phyloP scores from a whole-genome alignment of 202 grass and related monocot species.

The Carex sylvatica region DNA sequence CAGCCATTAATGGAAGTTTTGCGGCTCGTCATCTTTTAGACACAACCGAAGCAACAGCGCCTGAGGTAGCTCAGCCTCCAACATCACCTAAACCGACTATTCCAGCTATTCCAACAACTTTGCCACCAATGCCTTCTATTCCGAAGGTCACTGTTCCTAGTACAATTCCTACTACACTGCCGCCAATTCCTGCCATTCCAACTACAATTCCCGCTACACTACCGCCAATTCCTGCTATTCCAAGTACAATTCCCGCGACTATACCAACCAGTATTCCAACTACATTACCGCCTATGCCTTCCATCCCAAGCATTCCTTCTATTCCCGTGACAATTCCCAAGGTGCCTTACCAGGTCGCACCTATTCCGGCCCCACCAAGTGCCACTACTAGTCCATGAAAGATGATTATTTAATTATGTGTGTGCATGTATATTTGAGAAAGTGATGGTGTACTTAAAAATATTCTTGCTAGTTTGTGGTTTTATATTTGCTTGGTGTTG shows the following conservation, averaged over 20 bases:
- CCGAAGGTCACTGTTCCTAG: neutral
- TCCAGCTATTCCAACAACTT: neutral
- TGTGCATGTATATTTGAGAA: neutral
- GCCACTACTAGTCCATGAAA: constrained; percentile 56
- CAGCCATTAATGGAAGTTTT: neutral
- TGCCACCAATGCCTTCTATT: neutral
- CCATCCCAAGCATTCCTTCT: constrained; percentile 33
- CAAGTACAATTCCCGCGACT: constrained; percentile 9
- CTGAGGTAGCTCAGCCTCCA: neutral
- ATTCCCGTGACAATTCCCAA: constrained; percentile 23
- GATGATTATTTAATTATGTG: constrained; percentile 18
- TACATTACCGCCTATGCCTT: constrained; percentile 53
- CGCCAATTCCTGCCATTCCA: neutral
- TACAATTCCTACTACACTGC: constrained; percentile 28
- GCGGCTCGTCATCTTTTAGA: neutral
- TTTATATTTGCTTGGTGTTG: neutral
- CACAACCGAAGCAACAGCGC: neutral
- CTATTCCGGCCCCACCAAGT: constrained; percentile 43
- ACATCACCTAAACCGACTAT: neutral
- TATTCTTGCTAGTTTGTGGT: neutral
- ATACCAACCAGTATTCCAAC: constrained; percentile 17
- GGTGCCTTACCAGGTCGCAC: constrained; percentile 47
- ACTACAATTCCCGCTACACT: too few relatives aligned
- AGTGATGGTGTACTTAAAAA: neutral
- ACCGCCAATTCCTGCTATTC: too few relatives aligned